Evolutionary conservation across 371 early-diverging fungal genomes (phyloP).

Genomic region (Gilbertella persicaria): DNA sequence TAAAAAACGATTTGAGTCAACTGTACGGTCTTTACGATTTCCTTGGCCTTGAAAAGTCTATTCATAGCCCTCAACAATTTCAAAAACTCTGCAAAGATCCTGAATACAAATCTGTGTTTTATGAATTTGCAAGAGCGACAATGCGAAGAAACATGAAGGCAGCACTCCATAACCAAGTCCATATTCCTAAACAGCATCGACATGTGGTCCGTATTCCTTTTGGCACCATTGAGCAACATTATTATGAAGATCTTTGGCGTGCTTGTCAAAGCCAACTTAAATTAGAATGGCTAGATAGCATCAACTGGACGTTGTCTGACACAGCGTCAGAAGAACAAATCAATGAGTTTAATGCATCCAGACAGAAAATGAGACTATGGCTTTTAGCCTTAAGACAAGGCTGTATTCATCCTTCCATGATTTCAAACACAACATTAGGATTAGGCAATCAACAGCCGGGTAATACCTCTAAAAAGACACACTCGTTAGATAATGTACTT

Average conservation of each 20-base stretch:
- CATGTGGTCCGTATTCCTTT: conserved; percentile 52
- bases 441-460: neutral
- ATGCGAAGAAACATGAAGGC: conserved; percentile 64
- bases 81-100: conserved; percentile 12
- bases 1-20: conserved; percentile 49
- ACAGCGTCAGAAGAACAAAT: neutral
- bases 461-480: neutral
- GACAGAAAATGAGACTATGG: conserved; percentile 20
- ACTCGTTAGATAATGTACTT: conserved; percentile 8
- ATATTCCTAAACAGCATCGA: conserved; percentile 59
- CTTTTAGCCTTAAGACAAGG: conserved; percentile 35
- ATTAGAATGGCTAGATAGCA: conserved; percentile 23
- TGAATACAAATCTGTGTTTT: conserved; percentile 26
- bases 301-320: conserved; percentile 19
- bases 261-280: conserved; percentile 31
- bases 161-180: conserved; percentile 50
- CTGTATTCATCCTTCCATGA: conserved; percentile 42
- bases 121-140: conserved; percentile 36
- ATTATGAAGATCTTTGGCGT: conserved; percentile 62
- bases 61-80: conserved; percentile 26
- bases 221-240: conserved; percentile 59
- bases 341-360: neutral
- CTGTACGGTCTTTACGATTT: conserved; percentile 55
- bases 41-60: conserved; percentile 35
- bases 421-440: conserved; percentile 7